phyloP scores from a whole-genome alignment of 1,139 yeast species.

The Saccharomyces hybrid region DNA sequence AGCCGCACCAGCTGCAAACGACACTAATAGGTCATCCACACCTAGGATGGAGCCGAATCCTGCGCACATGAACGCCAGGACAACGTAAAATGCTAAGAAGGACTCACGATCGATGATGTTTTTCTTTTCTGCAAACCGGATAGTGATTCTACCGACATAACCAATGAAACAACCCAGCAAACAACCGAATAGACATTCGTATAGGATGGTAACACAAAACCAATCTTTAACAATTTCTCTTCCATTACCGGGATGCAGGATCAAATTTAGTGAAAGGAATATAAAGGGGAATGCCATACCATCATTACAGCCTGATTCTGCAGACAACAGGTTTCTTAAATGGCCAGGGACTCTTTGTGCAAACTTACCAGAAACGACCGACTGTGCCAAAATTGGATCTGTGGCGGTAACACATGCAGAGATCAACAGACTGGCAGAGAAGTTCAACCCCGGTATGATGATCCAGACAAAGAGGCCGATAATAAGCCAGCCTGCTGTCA shows the following conservation, averaged over 20 bases:
- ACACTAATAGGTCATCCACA: conserved; percentile 82
- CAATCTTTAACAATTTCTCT: conserved; percentile 74
- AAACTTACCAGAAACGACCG: conserved; percentile 96
- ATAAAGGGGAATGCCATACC: conserved; percentile 98
- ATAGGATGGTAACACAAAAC: conserved; percentile 70
- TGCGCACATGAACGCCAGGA: conserved; percentile 79
- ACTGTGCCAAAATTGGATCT: conserved; percentile 95
- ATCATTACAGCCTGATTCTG: conserved; percentile 95
- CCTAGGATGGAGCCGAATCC: conserved; percentile 92
- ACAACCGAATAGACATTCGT: conserved; percentile 84
- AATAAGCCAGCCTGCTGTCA: conserved; percentile 90
- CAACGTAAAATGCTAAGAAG: conserved; percentile 81
- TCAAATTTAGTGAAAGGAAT: conserved; percentile 61
- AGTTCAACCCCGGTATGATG: conserved; percentile 72
- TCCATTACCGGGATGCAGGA: conserved; percentile 56
- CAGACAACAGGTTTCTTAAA: conserved; percentile 76
- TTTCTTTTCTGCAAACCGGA: conserved; percentile 68
- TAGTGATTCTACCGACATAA: conserved; percentile 51
- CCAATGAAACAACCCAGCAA: conserved; percentile 73
- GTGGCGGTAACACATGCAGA: conserved; percentile 96
- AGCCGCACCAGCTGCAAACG: conserved; percentile 94
- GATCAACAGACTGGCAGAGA: conserved; percentile 68
- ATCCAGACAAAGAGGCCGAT: conserved; percentile 82
- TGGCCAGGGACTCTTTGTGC: conserved; percentile 98
- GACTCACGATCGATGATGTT: conserved; percentile 88